phyloP scores from a whole-genome alignment of 768 basidiomycete species.

The Suillus brevipes region DNA sequence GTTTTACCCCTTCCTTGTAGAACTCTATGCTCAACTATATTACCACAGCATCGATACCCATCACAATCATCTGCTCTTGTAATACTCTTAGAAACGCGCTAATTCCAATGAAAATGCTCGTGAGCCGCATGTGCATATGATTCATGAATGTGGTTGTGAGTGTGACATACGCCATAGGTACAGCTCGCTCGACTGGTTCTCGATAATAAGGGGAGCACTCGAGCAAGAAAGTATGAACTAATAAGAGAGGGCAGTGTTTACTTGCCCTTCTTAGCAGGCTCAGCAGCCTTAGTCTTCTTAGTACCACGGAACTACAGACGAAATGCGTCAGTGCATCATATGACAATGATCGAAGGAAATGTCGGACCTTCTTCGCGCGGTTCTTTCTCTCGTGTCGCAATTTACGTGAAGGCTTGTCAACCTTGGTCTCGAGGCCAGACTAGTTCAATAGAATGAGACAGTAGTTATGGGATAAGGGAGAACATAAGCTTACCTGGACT shows the following conservation, averaged over 20 bases:
- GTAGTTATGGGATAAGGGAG: neutral
- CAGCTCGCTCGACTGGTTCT: slow-evolving; percentile 38
- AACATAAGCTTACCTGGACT: slow-evolving; percentile 71
- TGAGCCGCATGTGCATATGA: slow-evolving; percentile 28
- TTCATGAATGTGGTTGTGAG: slow-evolving; percentile 22
- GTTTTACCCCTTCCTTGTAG: slow-evolving; percentile 7
- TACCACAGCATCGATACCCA: slow-evolving; percentile 31
- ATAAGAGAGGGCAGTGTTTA: slow-evolving; percentile 43
- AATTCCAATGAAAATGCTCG: slow-evolving; percentile 23
- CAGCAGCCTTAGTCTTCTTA: slow-evolving; percentile 92
- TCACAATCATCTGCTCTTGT: slow-evolving; percentile 31
- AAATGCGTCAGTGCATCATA: slow-evolving; percentile 15
- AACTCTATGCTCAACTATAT: slow-evolving; percentile 15
- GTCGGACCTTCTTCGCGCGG: slow-evolving; percentile 93
- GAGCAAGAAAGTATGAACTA: slow-evolving; percentile 16
- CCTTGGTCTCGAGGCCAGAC: slow-evolving; percentile 73
- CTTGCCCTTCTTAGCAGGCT: slow-evolving; percentile 91
- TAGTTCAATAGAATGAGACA: slow-evolving; percentile 28
- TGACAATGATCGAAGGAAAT: slow-evolving; percentile 1
- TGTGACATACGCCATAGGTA: slow-evolving; percentile 45
- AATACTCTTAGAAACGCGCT: slow-evolving; percentile 31
- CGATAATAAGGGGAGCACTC: slow-evolving; percentile 28
- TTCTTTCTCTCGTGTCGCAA: slow-evolving; percentile 99
- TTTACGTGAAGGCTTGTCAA: slow-evolving; percentile 91
- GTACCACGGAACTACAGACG: slow-evolving; percentile 81